Base-by-base conservation (phyloP, 345 rosid genomes). In the Sisymbrium irio region DNA sequence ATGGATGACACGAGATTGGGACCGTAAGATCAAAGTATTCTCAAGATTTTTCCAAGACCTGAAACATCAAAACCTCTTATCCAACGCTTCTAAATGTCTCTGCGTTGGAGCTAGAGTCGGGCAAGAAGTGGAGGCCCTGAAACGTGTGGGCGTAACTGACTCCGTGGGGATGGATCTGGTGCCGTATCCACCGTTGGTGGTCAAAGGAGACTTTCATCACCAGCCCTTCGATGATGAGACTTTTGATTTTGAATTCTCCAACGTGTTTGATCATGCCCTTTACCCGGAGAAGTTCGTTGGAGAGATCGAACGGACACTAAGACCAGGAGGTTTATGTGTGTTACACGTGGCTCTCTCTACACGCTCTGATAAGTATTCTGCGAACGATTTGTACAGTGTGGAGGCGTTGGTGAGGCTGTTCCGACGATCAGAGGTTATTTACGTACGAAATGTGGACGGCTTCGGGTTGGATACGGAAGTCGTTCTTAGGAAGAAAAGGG, bases 181-280 rank as follows among this genome's bases (percentile, higher is more conserved):
- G 17, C 91, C 97, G 3, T 78, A 45, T 47, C 98, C 96, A 14
- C 97, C 98, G 59, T 77, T 87, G 57, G 98, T 90, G 3, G 42
- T 90, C 0, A 41, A 81, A 58, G 98, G 98, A 1, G 98, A 89
- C 83, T 89, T 93, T 73, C 98, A 93, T 50, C 65, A 55, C 3
- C 97, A 90, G 81, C 97, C 96, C 51, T 93, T 93, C 75, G 77
- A 62, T 8, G 78, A 88, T 65, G 89, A 74, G 58, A 85, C 84
- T 11, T 93, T 88, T 51, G 92, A 90, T 55, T 90, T 93, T 39
- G 97, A 93, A 63, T 90, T 93, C 85, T 93, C 98, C 0, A 93
- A 93, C 86, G 93, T 88, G 84, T 93, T 93, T 37, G 98, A 93
- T 64, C 97, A 90, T 77, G 98, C 97, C 72, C 89, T 88, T 39